phyloP scores from a whole-genome alignment of 768 basidiomycete species.

The Mycena floridula region DNA sequence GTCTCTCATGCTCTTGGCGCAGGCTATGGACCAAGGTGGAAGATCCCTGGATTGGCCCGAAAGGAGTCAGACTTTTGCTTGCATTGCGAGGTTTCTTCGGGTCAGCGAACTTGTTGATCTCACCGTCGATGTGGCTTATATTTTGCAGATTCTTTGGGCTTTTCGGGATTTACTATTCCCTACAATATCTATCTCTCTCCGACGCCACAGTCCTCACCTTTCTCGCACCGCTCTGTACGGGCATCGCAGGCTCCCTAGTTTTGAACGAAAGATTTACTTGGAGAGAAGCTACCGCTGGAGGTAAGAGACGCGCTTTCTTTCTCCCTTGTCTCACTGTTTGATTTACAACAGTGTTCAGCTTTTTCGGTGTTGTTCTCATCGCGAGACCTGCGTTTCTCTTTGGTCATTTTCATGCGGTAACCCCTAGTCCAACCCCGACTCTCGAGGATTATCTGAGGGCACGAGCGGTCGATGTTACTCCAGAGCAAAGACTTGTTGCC shows the following conservation, averaged over 20 bases:
- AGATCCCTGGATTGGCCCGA: conserved; percentile 50
- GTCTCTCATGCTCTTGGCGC: conserved; percentile 4
- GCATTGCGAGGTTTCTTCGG: conserved; percentile 44
- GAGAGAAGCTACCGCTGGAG: conserved; percentile 49
- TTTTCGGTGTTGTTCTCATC: conserved; percentile 75
- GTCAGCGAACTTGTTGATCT: conserved; percentile 17
- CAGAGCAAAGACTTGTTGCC: conserved; percentile 44
- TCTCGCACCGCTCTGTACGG: conserved; percentile 61
- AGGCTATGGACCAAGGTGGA: conserved; percentile 35
- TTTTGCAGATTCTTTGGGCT: conserved; percentile 61
- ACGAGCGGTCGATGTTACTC: conserved; percentile 13
- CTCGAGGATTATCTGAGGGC: too few species aligned
- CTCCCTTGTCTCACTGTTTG: background rate
- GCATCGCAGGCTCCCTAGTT: conserved; percentile 54
- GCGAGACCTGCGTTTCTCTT: conserved; percentile 76
- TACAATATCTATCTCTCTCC: conserved; percentile 70
- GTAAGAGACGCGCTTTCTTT: conserved; percentile 19
- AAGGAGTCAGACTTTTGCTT: conserved; percentile 42
- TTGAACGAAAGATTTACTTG: conserved; percentile 53
- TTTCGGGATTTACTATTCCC: conserved; percentile 62
- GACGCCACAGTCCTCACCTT: conserved; percentile 78
- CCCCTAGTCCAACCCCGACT: too few species aligned
- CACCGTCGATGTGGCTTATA: conserved; percentile 7
- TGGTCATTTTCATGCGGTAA: too few species aligned
- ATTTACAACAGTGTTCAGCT: conserved; percentile 43